These are phyloP conservation scores for rapeseed (Brassica napus) DNA, from an alignment of 345 rosid species.

Conservation along the genomic window Da-Ae NC_063449.1:44328501-44329000, in stretches of 20 bases:
- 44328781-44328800: conserved; percentile 20
- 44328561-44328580: background rate
- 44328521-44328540: background rate
- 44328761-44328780: conserved; percentile 37
- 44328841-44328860: conserved; percentile 33
- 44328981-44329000: background rate
- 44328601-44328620: background rate
- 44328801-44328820: conserved; percentile 28
- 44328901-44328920: conserved; percentile 27
- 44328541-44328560: background rate
- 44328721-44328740: conserved; percentile 9
- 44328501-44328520: background rate
- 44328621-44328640: background rate
- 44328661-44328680: background rate
- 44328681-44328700: background rate
- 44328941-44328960: background rate
- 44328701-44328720: background rate
- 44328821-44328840: conserved; percentile 28
- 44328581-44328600: background rate
- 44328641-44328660: background rate
- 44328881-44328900: conserved; percentile 23
- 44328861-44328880: conserved; percentile 16
- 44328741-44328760: background rate
- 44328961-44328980: background rate
- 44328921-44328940: background rate